Evolutionary conservation across 2,329 filamentous ascomycete genomes (phyloP).

Genomic region (Colletotrichum viniferum): DNA sequence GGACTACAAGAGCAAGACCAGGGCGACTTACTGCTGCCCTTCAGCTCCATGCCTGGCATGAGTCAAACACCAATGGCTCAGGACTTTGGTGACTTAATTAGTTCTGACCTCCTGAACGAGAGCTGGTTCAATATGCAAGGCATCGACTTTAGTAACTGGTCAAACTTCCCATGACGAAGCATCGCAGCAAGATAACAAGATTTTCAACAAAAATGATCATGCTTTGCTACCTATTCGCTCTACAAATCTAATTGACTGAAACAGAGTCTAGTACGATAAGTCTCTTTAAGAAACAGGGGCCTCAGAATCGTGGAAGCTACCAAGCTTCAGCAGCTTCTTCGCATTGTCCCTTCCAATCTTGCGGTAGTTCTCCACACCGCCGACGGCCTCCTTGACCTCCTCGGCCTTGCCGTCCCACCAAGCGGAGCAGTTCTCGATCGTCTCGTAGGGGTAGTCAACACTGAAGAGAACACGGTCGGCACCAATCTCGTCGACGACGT

Average conservation of each 20-base stretch:
- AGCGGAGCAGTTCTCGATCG: conserved; percentile 42
- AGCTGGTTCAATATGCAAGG: conserved; percentile 4
- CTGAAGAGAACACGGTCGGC: conserved; percentile 56
- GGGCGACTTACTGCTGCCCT: background rate
- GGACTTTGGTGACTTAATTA: background rate
- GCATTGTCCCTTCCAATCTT: conserved; percentile 50
- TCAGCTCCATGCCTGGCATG: background rate
- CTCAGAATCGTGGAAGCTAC: conserved; percentile 35
- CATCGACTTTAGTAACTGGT: background rate
- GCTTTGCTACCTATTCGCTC: background rate
- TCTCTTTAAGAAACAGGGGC: background rate
- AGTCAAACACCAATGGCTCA: background rate
- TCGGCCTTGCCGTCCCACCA: conserved; percentile 42
- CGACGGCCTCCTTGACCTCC: conserved; percentile 21
- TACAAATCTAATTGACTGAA: rapidly evolving
- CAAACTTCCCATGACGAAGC: background rate
- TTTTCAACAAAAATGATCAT: rapidly evolving
- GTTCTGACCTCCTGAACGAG: background rate
- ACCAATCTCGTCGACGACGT: conserved; percentile 51
- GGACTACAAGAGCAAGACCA: background rate
- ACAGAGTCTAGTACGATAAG: background rate
- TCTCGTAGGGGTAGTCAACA: conserved; percentile 59
- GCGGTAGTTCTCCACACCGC: conserved; percentile 30
- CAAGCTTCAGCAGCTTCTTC: conserved; percentile 44
- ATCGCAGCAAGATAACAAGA: rapidly evolving